Conservation (phyloP, 2,329 filamentous ascomycete species). For the Ceratocystiopsis brevicomis region DNA sequence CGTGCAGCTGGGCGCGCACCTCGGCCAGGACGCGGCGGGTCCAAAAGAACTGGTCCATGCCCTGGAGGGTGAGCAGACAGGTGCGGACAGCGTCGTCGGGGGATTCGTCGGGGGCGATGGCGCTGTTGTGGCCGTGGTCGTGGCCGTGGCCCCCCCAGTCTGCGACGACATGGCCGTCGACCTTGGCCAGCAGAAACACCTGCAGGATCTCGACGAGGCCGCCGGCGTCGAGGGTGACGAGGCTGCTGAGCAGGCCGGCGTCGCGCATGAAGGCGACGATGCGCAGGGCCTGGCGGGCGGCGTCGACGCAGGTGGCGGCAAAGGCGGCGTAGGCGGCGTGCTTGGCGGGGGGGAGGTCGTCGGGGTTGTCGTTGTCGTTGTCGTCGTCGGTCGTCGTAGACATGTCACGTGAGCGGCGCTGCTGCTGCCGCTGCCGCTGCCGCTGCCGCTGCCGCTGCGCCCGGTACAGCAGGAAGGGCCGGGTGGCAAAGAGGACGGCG, state of each 20-base stretch:
- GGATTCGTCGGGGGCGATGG: too few relatives aligned
- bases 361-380: conserved; percentile 1
- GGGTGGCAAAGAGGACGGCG: conserved; percentile 10
- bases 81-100: conserved; percentile 6
- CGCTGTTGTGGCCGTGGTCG: background rate
- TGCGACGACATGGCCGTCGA: background rate
- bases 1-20: conserved; percentile 12
- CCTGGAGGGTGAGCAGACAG: conserved; percentile 10
- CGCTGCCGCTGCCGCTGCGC: conserved; percentile 2
- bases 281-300: conserved; percentile 8
- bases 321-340: conserved; percentile 10
- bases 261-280: conserved; percentile 10
- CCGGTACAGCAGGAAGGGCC: conserved; percentile 17
- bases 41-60: conserved; percentile 14
- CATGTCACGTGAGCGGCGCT: too few relatives aligned
- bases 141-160: background rate
- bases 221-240: conserved; percentile 10
- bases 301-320: conserved; percentile 10
- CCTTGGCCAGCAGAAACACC: conserved; percentile 11
- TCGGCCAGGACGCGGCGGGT: conserved; percentile 11
- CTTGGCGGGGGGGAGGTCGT: conserved; percentile 7
- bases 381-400: too few relatives aligned
- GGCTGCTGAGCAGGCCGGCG: conserved; percentile 9
- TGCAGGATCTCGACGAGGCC: conserved; percentile 12
- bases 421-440: too few relatives aligned